A percentile compares a stretch with the other conserved stretches of the same genome.
These are phyloP conservation scores for Penicillium sp. DNA, from an alignment of 2,329 filamentous ascomycete genomes.

Conservation along the genomic window DNA sequence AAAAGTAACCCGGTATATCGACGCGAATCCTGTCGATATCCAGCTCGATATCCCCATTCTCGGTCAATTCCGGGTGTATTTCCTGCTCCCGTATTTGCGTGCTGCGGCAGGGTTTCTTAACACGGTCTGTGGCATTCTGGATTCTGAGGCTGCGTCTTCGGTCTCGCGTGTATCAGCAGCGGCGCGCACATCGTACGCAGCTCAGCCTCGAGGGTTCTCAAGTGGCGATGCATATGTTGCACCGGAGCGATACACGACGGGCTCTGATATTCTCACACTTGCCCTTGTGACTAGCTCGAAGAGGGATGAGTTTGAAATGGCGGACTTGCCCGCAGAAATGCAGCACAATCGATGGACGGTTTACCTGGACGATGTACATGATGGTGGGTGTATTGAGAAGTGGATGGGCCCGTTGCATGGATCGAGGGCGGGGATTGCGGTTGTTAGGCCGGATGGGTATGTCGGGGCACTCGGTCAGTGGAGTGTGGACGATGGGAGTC, in stretches of 20 bases:
- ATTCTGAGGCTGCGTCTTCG: constrained; percentile 4
- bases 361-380: constrained; percentile 67
- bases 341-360: constrained; percentile 73
- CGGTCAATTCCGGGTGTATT: constrained; percentile 76
- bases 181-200: constrained; percentile 60
- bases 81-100: constrained; percentile 69
- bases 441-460: constrained; percentile 76
- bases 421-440: constrained; percentile 63
- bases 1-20: constrained; percentile 74
- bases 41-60: constrained; percentile 79
- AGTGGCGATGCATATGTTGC: constrained; percentile 69
- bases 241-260: constrained; percentile 70
- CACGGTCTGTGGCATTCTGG: constrained; percentile 58
- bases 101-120: constrained; percentile 63
- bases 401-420: constrained; percentile 67
- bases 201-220: constrained; percentile 61
- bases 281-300: constrained; percentile 69
- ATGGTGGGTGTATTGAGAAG: constrained; percentile 66
- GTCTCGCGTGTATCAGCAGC: not conserved
- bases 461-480: constrained; percentile 65
- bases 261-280: constrained; percentile 73
- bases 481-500: constrained; percentile 34
- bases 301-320: constrained; percentile 68
- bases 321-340: constrained; percentile 65
- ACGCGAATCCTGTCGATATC: constrained; percentile 77